These are phyloP conservation scores for Xylariaceae sp. DNA, from an alignment of 2,329 filamentous ascomycete genomes.

Conservation along the genomic window DNA sequence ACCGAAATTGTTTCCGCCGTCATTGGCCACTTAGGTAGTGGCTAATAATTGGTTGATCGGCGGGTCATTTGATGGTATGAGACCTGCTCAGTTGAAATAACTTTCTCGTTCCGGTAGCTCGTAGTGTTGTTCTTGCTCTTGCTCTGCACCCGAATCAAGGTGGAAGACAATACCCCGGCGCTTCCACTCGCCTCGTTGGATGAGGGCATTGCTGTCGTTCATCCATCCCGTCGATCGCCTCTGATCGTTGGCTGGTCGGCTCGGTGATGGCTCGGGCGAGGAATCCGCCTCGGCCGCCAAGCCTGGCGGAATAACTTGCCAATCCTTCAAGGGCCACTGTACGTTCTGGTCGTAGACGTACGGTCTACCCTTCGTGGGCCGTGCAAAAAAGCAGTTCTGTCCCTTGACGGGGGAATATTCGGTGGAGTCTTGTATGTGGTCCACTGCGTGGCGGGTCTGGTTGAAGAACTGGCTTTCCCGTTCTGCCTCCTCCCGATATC, in stretches of 20 bases:
- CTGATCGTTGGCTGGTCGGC: conserved; percentile 17
- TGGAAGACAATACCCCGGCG: conserved; percentile 39
- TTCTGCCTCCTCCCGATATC: conserved; percentile 30
- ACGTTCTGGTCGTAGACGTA: conserved; percentile 35
- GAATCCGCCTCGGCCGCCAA: conserved; percentile 24
- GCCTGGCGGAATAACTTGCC: conserved; percentile 36
- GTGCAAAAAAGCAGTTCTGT: conserved; percentile 32
- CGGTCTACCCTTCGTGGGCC: conserved; percentile 23
- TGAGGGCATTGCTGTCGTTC: conserved; percentile 31
- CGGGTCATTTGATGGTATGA: background rate
- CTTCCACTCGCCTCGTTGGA: conserved; percentile 40
- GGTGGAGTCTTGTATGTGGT: conserved; percentile 29
- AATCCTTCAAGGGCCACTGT: conserved; percentile 40
- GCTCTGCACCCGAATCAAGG: conserved; percentile 28
- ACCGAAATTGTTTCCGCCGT: background rate
- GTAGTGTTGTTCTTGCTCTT: conserved; percentile 35
- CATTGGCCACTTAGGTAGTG: background rate
- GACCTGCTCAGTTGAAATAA: background rate
- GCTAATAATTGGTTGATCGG: background rate
- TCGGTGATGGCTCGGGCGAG: conserved; percentile 21
- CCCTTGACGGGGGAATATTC: conserved; percentile 35
- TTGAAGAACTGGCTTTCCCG: conserved; percentile 31
- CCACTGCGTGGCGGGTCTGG: conserved; percentile 24
- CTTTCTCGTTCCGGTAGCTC: conserved; percentile 31
- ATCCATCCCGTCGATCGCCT: conserved; percentile 34